Base-by-base conservation (phyloP, 2,329 filamentous ascomycete genomes). In the Aspergillus novofumigatus region DNA sequence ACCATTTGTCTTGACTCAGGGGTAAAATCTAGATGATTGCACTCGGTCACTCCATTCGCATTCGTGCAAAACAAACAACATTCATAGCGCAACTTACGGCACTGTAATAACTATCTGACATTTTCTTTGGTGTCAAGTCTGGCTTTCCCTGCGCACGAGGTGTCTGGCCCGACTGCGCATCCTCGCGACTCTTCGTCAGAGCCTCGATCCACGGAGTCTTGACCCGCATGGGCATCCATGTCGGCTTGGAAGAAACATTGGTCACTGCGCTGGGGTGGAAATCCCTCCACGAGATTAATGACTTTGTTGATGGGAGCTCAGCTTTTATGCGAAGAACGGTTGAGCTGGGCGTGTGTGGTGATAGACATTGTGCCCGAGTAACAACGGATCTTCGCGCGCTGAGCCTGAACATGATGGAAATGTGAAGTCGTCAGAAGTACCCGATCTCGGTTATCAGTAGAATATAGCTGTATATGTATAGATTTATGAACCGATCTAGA, bases 1-100 rank as follows among this genome's bases (percentile, higher is more conserved):
- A 77, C 87, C 87, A 92, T 52, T 88, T 87, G 67, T 92, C 89
- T 66, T 84, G 86, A 5, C 84, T 87, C 9, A 92, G 77, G 6
- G 88, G 88, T 28, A 91, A 77, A 17, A 86, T 75, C 84, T 86
- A 73, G 53, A 71, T 60, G 35, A 32, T 38, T 26, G 60, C 49
- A 10, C 57, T 51, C n/a, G 53, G 49, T 63, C 26, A 61, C 53
- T 52, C 20, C 23, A 47, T 32, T 17, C 28, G 5, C 45, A 67
- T 59, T 68, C 57, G 60, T 54, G 59, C 52, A 55, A 57, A 52
- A 35, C 32, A 51, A 47, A 28, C 23, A 45, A 7, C n/a, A 23
- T 47, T 48, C 55, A 55, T 28, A 21, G 45, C 52, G 59, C 17
- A 38, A 78, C 81, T 61, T 64, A 89, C 83, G 49, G 89, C 83